Conservation (phyloP, 1,139 yeast genomes). For the Diutina pseudorugosa region DNA sequence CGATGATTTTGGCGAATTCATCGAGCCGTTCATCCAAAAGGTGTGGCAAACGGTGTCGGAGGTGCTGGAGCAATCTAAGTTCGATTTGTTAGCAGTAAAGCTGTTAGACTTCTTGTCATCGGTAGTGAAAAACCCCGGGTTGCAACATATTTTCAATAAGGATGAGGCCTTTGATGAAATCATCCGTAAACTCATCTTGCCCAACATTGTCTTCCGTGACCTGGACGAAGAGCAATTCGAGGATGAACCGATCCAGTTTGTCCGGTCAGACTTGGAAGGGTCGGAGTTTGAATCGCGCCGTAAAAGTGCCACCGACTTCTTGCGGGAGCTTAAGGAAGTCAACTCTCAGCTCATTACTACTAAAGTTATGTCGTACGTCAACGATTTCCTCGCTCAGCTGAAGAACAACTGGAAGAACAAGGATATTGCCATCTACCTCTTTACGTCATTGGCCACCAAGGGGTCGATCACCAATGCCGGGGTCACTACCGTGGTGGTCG, state of each 20-base stretch:
- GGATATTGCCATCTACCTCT: constrained; percentile 78
- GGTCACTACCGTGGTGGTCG: constrained; percentile 70
- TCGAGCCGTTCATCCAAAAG: constrained; percentile 67
- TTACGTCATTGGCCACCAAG: constrained; percentile 83
- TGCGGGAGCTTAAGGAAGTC: constrained; percentile 74
- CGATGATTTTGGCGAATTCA: constrained; percentile 72
- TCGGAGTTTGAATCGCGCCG: constrained; percentile 89
- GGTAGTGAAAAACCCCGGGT: constrained; percentile 59
- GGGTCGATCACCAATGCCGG: constrained; percentile 80
- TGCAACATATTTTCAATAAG: constrained; percentile 47
- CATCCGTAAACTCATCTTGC: constrained; percentile 73
- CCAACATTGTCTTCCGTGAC: constrained; percentile 75
- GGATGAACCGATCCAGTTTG: constrained; percentile 91
- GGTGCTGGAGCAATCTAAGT: constrained; percentile 60
- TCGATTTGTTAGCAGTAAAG: constrained; percentile 75
- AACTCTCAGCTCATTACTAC: constrained; percentile 66
- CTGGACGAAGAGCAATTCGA: constrained; percentile 88
- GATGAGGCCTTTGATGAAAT: constrained; percentile 65
- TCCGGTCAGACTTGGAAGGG: constrained; percentile 88
- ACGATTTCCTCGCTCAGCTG: constrained; percentile 47
- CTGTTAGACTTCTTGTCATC: constrained; percentile 75
- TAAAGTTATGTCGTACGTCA: constrained; percentile 68
- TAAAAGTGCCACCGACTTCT: constrained; percentile 81
- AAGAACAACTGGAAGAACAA: constrained; percentile 61
- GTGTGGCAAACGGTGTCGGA: constrained; percentile 70